Evolutionary conservation across 306 rosid species (phyloP).

Genomic region (Cucumis melo): DNA sequence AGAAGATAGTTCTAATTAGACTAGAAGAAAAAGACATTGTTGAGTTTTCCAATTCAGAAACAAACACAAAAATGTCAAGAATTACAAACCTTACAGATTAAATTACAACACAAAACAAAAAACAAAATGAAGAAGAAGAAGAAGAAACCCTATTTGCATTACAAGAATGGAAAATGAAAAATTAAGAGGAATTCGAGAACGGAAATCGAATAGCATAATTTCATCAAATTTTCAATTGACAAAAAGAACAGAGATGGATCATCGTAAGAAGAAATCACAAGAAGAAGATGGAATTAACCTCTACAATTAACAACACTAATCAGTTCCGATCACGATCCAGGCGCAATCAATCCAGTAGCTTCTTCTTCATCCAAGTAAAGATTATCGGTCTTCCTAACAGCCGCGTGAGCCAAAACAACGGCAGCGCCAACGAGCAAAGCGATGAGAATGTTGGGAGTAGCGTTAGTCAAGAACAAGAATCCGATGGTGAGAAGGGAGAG

Average conservation of each 20-base stretch:
- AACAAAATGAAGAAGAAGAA: not conserved
- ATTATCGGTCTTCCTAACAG: conserved; percentile 44
- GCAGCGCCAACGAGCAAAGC: conserved; percentile 30
- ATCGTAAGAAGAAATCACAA: not conserved
- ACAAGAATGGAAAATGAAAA: not conserved
- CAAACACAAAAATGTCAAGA: not conserved
- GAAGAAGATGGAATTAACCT: not conserved
- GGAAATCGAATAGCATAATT: not conserved
- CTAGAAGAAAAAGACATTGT: not conserved
- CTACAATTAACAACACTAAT: not conserved
- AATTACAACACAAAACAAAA: not conserved
- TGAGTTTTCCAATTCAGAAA: not conserved
- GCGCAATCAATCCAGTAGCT: conserved; percentile 19
- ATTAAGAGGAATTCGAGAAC: not conserved
- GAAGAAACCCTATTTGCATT: not conserved
- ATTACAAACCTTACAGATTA: not conserved
- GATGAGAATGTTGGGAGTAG: conserved; percentile 37
- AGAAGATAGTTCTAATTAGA: not conserved
- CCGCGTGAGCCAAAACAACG: conserved; percentile 33
- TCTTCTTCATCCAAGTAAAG: conserved; percentile 57
- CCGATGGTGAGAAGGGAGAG: conserved; percentile 43
- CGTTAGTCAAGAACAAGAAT: conserved; percentile 49
- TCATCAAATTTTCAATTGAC: not conserved
- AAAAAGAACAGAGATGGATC: not conserved
- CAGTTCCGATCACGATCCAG: conserved; percentile 10